A percentile compares a stretch with the other conserved stretches of the same genome.
These are phyloP conservation scores for Dillenia suffruticosa DNA, from an alignment of 164 flowering plant species.

Conservation along the genomic window DNA sequence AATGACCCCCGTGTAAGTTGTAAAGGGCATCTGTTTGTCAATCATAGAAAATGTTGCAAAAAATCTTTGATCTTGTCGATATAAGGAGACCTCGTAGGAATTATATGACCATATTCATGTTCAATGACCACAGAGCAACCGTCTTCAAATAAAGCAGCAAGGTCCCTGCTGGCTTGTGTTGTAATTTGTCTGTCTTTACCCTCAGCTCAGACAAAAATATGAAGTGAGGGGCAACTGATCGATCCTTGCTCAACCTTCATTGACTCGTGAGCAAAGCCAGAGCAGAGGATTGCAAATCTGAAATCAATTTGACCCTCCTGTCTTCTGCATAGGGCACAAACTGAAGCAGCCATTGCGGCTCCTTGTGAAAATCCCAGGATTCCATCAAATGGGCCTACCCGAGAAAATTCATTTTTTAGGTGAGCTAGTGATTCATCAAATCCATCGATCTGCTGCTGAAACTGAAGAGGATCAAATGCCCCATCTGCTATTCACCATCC, in stretches of 20 bases:
- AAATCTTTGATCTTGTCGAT: conserved; percentile 67
- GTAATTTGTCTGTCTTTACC: conserved; percentile 80
- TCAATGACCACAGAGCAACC: conserved; percentile 53
- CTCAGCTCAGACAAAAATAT: conserved; percentile 62
- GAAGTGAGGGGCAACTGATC: conserved; percentile 81
- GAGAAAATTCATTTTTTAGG: conserved; percentile 40
- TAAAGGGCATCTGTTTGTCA: too few species aligned
- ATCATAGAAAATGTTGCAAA: conserved; percentile 52
- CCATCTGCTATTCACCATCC: conserved; percentile 54
- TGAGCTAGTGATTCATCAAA: conserved; percentile 52
- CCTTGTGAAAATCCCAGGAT: conserved; percentile 97
- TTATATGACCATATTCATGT: conserved; percentile 86
- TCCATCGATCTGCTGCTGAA: conserved; percentile 73
- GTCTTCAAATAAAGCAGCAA: conserved; percentile 51
- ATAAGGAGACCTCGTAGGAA: conserved; percentile 73
- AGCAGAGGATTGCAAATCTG: conserved; percentile 77
- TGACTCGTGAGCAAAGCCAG: conserved; percentile 61
- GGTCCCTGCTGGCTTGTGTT: conserved; percentile 47
- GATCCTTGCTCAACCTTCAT: conserved; percentile 23
- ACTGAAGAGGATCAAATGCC: conserved; percentile 81
- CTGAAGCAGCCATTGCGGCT: conserved; percentile 79
- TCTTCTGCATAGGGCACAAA: conserved; percentile 35
- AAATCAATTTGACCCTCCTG: conserved; percentile 35
- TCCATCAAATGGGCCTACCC: conserved; percentile 87
- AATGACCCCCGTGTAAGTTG: too few species aligned